Conservation (phyloP, 164 flowering plant genomes). For the Brasenia schreberi region DNA sequence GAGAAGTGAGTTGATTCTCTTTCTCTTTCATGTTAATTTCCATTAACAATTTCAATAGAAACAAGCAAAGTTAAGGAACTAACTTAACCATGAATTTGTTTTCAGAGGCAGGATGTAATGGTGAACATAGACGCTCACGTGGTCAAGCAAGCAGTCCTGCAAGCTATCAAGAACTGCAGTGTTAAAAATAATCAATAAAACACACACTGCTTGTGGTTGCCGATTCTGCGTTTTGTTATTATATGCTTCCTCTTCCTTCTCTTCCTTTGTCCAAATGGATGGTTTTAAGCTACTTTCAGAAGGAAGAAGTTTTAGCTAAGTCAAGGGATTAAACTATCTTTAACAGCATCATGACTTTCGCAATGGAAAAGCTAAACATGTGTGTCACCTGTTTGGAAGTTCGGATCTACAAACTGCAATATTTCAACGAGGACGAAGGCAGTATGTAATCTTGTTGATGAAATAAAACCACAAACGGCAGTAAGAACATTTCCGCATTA, state of each 20-base stretch:
- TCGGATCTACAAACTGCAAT: not conserved
- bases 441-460: not conserved
- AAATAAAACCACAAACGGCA: not conserved
- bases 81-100: not conserved
- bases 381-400: not conserved
- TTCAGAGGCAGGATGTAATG: conserved; percentile 20
- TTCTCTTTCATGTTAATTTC: too few species aligned
- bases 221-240: not conserved
- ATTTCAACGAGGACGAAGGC: not conserved
- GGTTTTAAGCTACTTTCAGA: not conserved
- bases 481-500: not conserved
- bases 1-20: conserved; percentile 30
- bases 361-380: not conserved
- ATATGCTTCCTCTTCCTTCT: not conserved
- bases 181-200: conserved; percentile 4
- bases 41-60: not conserved
- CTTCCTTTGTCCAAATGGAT: not conserved
- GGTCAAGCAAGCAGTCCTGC: conserved; percentile 45
- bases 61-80: not conserved
- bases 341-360: not conserved
- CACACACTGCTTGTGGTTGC: not conserved
- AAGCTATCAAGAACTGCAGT: conserved; percentile 50
- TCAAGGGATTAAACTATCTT: not conserved
- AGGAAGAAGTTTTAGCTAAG: not conserved
- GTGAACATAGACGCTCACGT: conserved; percentile 41